Base-by-base conservation (phyloP, 306 rosid genomes). In the Cucurbita ficifolia region DNA sequence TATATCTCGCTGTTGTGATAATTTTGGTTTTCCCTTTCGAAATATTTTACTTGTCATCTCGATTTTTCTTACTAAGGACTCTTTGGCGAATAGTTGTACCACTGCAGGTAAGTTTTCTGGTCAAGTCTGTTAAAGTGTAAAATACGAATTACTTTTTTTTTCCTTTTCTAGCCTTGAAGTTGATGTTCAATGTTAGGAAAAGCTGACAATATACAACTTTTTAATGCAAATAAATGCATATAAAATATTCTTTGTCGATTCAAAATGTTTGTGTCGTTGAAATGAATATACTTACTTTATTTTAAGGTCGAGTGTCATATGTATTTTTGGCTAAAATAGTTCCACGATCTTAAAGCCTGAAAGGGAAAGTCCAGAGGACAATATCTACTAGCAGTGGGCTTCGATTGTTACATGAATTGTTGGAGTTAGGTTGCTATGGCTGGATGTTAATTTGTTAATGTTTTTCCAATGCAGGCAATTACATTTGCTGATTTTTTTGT, bases 71-170 rank as follows among this genome's bases (percentile, higher is more conserved):
- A 80, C 78, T 95, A 72, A 88, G 90, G 89, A 91, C 99, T 78
- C 88, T 89, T 70, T 88, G 96, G 96, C 92, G 91, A 55, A 89
- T 95, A 78, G 57, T 91, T 89, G 81, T 95, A 46, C 99, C 99
- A 8, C 75, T 95, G 77, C 99, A 95, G 99, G 99, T 82, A 82
- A 84, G 96, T 79, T 86, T 83, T 21, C 73, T 77, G 64, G 56
- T 53, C 58, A 48, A 70, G 4, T 57, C 29, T 24, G 24, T 70
- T 38, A 24, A 40, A 38, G 51, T 51, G 38, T 14, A 45, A 7
- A 61, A 61, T 36, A 33, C 5, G 8, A 10, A 3, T 6, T 48
- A 33, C 5, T 60, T 3, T 1, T 12, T 18, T 43, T 43, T 2
- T 51, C 6, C 2, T 51, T 56, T 19, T 67, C 29, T 55, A 3